Evolutionary conservation across 1,284 basidiomycete genomes (phyloP).

Genomic region (Inonotus hispidus): DNA sequence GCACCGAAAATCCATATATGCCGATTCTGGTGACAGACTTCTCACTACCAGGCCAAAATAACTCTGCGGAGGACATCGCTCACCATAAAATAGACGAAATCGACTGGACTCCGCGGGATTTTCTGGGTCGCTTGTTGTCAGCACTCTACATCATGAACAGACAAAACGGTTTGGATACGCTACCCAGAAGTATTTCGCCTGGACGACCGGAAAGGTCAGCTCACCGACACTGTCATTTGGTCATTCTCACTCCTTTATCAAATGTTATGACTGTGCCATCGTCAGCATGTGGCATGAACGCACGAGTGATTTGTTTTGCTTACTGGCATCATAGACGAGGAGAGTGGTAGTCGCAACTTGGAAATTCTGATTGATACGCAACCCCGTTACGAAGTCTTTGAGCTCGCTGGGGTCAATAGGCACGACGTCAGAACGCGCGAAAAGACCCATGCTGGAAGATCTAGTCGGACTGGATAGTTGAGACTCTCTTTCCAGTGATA

Average conservation of each 20-base stretch:
- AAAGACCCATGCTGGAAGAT: too few relatives aligned
- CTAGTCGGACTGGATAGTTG: too few relatives aligned
- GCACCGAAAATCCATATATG: slow-evolving; percentile 3
- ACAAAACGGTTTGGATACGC: neutral
- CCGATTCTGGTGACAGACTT: slow-evolving; percentile 6
- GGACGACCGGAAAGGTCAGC: neutral
- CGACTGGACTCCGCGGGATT: neutral
- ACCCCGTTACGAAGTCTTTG: too few relatives aligned
- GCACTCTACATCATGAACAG: too few relatives aligned
- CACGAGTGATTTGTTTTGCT: neutral
- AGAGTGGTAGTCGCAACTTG: too few relatives aligned
- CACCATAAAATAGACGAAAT: slow-evolving; percentile 5
- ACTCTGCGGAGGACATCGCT: neutral
- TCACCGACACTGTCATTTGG: neutral
- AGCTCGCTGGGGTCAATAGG: too few relatives aligned
- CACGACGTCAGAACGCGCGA: too few relatives aligned
- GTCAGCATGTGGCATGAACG: neutral
- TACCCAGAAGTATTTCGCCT: slow-evolving; percentile 10
- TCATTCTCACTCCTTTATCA: neutral
- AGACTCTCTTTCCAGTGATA: too few relatives aligned
- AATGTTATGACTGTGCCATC: neutral
- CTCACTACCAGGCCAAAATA: too few relatives aligned
- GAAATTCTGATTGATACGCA: too few relatives aligned
- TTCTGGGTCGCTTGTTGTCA: neutral
- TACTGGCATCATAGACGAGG: too few relatives aligned